Base-by-base conservation (phyloP, 2,329 filamentous ascomycete species). In the Aspergillus versicolor region DNA sequence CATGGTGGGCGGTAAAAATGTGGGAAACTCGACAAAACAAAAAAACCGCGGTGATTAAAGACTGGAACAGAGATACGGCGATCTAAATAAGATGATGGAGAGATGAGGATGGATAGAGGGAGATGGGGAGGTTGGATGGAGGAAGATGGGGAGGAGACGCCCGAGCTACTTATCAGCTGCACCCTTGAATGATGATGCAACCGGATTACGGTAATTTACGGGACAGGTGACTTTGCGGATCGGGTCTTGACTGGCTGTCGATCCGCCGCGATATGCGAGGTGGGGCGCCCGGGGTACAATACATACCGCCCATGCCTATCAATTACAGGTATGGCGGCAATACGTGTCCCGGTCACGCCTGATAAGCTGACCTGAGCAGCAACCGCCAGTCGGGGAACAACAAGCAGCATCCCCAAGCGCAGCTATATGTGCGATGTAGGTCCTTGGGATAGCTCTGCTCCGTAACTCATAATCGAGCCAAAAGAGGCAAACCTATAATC, bases 1-100 rank as follows among this genome's bases (percentile, higher is more conserved):
- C 91, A 96, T 97, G 76, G 73, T 86, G 81, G 64, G 65, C 68
- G 64, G 50, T 53, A 61, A 65, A 56, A 57, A 63, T 50, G 62
- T 52, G 50, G 9, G n/a, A 42, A 56, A 44, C 43, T 32, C 56
- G 62, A 47, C 43, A 59, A 57, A 63, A 61, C 54, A 58, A 52
- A 56, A 60, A 55, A 55, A 54, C 57, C 63, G 65, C 65, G 67
- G 67, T 70, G 65, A 65, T 34, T 7, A 51, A 40, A 41, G 24
- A 43, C 37, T 11, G 37, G 57, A 65, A 64, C 55, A 62, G 60
- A 63, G 52, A 52, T 67, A 62, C 62, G 61, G 60, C 63, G 60
- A 55, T 56, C 54, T 58, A 60, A 58, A 65, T 27, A 17, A 32
- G 34, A 49, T 57, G 70, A 63, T 63, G 64, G 66, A 65, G 58